phyloP scores from a whole-genome alignment of 129 eudicot species.

The Heracleum sosnowskyi region DNA sequence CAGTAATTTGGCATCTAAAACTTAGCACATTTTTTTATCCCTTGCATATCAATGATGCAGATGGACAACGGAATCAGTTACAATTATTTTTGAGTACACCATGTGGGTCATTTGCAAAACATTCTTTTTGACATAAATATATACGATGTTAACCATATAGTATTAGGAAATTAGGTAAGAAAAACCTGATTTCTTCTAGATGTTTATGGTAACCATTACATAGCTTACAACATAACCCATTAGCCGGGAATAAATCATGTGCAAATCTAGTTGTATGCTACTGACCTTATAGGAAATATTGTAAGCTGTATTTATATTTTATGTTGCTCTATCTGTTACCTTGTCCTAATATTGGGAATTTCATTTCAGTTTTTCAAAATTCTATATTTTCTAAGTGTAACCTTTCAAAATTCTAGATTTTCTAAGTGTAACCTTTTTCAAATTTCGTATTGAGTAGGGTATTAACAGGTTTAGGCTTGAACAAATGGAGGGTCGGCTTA shows the following conservation, averaged over 20 bases:
- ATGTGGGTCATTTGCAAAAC: not conserved
- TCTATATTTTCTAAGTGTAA: not conserved
- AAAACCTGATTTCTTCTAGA: not conserved
- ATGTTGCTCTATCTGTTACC: not conserved
- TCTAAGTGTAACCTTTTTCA: slow-evolving; percentile 2
- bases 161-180: not conserved
- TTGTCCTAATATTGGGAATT: not conserved
- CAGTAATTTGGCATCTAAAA: not conserved
- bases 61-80: not conserved
- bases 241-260: not conserved
- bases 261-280: not conserved
- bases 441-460: slow-evolving; percentile 53
- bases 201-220: not conserved
- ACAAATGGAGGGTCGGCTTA: slow-evolving; percentile 93
- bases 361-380: not conserved
- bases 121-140: not conserved
- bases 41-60: not conserved
- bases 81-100: not conserved
- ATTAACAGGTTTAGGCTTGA: slow-evolving; percentile 93
- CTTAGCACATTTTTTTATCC: not conserved
- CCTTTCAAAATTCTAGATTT: not conserved
- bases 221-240: not conserved
- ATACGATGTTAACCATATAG: not conserved
- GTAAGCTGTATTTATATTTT: not conserved
- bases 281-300: not conserved